Conservation (phyloP, 176 grass and related monocot species). For the Zizania latifolia region DNA sequence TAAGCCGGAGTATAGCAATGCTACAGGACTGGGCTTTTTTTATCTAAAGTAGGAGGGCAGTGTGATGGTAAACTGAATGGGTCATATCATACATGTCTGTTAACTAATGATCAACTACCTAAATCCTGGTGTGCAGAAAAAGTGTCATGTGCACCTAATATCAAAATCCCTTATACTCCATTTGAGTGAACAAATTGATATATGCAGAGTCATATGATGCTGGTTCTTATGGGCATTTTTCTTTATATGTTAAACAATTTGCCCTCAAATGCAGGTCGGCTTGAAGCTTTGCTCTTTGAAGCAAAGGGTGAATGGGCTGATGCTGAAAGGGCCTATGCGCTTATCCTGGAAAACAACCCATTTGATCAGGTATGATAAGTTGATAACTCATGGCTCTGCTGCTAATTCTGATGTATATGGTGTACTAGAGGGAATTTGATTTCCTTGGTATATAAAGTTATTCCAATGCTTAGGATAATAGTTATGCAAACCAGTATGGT, state of each 20-base stretch:
- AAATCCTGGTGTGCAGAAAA: neutral
- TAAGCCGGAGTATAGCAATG: neutral
- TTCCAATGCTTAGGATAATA: neutral
- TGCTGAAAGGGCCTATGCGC: conserved; percentile 74
- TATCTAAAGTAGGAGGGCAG: neutral
- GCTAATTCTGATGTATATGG: neutral
- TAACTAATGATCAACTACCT: neutral
- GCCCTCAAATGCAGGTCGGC: conserved; percentile 40
- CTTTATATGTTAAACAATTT: conserved; percentile 28
- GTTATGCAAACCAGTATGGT: neutral
- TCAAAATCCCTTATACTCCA: neutral
- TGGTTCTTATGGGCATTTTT: neutral
- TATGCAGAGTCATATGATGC: neutral
- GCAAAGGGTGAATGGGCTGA: conserved; percentile 66
- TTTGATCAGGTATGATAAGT: conserved; percentile 89
- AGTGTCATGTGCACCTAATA: neutral
- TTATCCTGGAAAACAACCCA: conserved; percentile 69
- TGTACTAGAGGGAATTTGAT: neutral
- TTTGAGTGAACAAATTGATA: neutral
- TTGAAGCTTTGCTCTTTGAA: conserved; percentile 75
- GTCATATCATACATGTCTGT: neutral
- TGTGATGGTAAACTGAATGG: neutral
- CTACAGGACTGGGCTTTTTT: neutral
- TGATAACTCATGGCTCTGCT: neutral
- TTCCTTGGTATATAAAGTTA: neutral